A percentile compares a stretch with the other conserved stretches of the same genome.
These are phyloP conservation scores for Phytomonas francai DNA, from an alignment of 208 protist genomes.

Conservation along the genomic window DNA sequence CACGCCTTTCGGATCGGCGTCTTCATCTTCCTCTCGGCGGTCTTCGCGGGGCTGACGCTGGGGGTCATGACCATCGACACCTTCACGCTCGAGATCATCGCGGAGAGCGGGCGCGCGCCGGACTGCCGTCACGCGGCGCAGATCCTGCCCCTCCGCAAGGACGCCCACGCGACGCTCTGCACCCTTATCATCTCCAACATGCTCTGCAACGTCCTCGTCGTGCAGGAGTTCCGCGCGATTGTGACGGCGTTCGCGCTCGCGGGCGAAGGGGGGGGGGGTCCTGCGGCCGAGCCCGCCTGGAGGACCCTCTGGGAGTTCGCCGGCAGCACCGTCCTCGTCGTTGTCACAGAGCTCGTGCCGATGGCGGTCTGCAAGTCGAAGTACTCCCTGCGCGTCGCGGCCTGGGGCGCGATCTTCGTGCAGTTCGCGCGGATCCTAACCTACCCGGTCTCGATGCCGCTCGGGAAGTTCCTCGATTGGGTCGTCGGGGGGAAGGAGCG, in stretches of 20 bases:
- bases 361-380: constrained; percentile 89
- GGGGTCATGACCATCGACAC: constrained; percentile 85
- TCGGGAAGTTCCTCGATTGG: constrained; percentile 73
- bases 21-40: constrained; percentile 69
- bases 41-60: constrained; percentile 87
- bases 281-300: constrained; percentile 20
- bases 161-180: constrained; percentile 81
- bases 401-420: constrained; percentile 66
- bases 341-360: constrained; percentile 82
- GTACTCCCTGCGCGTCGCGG: constrained; percentile 71
- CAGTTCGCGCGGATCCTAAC: constrained; percentile 69
- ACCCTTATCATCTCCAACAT: constrained; percentile 87
- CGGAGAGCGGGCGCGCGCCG: constrained; percentile 64
- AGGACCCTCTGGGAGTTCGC: constrained; percentile 49
- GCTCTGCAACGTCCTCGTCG: constrained; percentile 82
- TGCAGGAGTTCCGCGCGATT: constrained; percentile 59
- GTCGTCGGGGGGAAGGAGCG: constrained; percentile 58
- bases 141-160: constrained; percentile 64
- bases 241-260: constrained; percentile 43
- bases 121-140: constrained; percentile 71
- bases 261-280: constrained; percentile 10
- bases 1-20: constrained; percentile 39
- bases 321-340: constrained; percentile 66
- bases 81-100: constrained; percentile 84
- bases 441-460: constrained; percentile 64